These are phyloP conservation scores for Fusarium zealandicum DNA, from an alignment of 2,329 filamentous ascomycete genomes.

Conservation along the genomic window DNA sequence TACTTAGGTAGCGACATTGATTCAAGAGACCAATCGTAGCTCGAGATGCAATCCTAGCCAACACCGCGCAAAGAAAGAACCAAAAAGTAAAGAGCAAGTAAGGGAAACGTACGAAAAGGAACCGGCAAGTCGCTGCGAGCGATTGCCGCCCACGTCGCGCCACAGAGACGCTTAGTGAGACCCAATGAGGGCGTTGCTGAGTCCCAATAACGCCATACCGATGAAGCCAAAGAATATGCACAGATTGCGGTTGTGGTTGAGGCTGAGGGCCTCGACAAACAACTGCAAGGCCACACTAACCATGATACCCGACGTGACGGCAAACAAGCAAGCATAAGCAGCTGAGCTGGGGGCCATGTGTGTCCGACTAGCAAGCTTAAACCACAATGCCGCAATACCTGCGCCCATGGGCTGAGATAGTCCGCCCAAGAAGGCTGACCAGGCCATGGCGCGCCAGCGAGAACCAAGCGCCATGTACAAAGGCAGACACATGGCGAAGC, in stretches of 20 bases:
- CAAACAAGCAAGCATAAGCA: slow-evolving; percentile 85
- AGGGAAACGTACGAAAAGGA: not conserved
- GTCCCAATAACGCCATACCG: slow-evolving; percentile 85
- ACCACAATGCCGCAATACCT: slow-evolving; percentile 84
- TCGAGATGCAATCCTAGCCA: slow-evolving; percentile 7
- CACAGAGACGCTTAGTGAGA: slow-evolving; percentile 45
- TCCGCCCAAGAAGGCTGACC: slow-evolving; percentile 84
- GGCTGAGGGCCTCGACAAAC: slow-evolving; percentile 82
- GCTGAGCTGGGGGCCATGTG: slow-evolving; percentile 60
- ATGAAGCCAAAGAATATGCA: slow-evolving; percentile 83
- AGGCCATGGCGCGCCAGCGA: slow-evolving; percentile 81
- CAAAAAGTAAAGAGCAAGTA: not conserved
- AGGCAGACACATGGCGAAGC: slow-evolving; percentile 91
- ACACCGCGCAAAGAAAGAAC: slow-evolving; percentile 25
- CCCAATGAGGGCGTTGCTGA: slow-evolving; percentile 85
- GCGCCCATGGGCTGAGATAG: slow-evolving; percentile 88
- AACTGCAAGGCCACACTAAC: slow-evolving; percentile 88
- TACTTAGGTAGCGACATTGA: not conserved
- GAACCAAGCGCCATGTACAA: slow-evolving; percentile 89
- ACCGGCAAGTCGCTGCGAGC: not conserved
- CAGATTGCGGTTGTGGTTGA: slow-evolving; percentile 80
- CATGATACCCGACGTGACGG: slow-evolving; percentile 92
- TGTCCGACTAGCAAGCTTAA: slow-evolving; percentile 69
- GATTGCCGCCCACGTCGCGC: not conserved
- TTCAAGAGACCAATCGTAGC: not conserved